Evolutionary conservation across 495 filamentous ascomycete genomes (phyloP), one percentile per base, ranked within the genome.

Genomic region (Neohortaea acidophila): DNA sequence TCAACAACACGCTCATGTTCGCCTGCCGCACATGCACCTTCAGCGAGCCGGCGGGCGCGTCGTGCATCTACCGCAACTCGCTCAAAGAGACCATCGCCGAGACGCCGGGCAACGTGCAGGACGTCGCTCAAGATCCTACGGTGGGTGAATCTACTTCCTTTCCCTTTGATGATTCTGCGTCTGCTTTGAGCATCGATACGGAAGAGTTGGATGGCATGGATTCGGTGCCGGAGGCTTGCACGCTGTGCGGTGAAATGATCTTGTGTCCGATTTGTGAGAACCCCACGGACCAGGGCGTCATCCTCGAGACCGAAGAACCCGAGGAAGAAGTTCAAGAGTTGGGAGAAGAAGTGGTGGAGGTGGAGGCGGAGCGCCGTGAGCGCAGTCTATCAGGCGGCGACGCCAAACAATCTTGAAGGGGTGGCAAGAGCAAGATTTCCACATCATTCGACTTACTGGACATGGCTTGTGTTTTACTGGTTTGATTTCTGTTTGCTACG

Each of bases 81-180:
- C 73, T 94, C 36, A 81, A 79, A 62, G 86, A 76, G 45, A 76
- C 81, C 34, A 81, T 85, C 11, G 85, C 85, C 36, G 87, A 94
- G 60, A 96, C 89, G 33, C 87, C 91, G 35, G 89, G 89, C 59
- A 87, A 96, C 41, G 94, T 86, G 27, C 82, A 91, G 60, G 89
- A 99, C 61, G 85, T 99, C 41, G 84, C 73, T 56, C 81, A 76
- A 47, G 89, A 99, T 69, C 89, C 89, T 59, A 99, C 91, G 74
- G 86, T 96, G 72, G 67, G 86, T 92, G 36, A 29, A 23, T 3
- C 9, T 4, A 21, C n/a, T 25, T 14, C 7, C 40, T 9, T 3
- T n/a, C 10, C 37, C 23, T 2, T 21, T 31, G 38, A 33, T 25
- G 33, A 39, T 19, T 38, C 36, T 19, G 32, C 32, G 14, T n/a